These are phyloP conservation scores for Ceratocystis cubensis DNA, from an alignment of 2,329 filamentous ascomycete genomes.

Conservation along the genomic window DNA sequence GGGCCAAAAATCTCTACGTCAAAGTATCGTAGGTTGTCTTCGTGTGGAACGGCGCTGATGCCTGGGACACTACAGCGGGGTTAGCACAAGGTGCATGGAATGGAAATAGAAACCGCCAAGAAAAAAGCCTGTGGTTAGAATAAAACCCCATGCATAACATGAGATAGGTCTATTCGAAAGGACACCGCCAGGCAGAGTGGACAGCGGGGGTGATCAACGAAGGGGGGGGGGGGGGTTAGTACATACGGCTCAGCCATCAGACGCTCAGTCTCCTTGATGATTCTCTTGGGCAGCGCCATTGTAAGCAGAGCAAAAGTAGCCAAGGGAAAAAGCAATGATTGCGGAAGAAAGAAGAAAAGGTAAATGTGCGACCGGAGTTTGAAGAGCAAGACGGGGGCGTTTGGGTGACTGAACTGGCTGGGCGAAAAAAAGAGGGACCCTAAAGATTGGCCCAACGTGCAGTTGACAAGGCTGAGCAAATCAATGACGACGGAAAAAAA, in stretches of 20 bases:
- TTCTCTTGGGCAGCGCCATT: slow-evolving; percentile 84
- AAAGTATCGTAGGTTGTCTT: slow-evolving; percentile 96
- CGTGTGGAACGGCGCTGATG: slow-evolving; percentile 89
- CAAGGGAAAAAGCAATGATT: not conserved
- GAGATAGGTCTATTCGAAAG: slow-evolving; percentile 6
- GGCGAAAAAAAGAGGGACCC: not conserved
- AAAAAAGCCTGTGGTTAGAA: not conserved
- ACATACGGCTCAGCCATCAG: slow-evolving; percentile 90
- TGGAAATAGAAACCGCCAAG: not conserved
- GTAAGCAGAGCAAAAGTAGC: not conserved
- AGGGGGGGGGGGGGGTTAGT: not conserved
- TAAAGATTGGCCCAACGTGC: not conserved
- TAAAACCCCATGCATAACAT: not conserved
- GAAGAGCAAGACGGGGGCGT: not conserved
- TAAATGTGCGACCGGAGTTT: not conserved
- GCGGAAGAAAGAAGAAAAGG: not conserved
- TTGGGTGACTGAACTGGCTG: not conserved
- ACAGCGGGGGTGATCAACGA: not conserved
- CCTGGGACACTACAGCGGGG: slow-evolving; percentile 61
- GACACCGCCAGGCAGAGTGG: not conserved
- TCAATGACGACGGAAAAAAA: not conserved
- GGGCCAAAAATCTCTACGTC: slow-evolving; percentile 95
- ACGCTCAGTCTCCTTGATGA: slow-evolving; percentile 96
- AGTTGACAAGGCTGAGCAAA: slow-evolving; percentile 3
- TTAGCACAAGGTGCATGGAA: not conserved